phyloP scores from a whole-genome alignment of 768 basidiomycete genomes.

The Termitomyces sp. region DNA sequence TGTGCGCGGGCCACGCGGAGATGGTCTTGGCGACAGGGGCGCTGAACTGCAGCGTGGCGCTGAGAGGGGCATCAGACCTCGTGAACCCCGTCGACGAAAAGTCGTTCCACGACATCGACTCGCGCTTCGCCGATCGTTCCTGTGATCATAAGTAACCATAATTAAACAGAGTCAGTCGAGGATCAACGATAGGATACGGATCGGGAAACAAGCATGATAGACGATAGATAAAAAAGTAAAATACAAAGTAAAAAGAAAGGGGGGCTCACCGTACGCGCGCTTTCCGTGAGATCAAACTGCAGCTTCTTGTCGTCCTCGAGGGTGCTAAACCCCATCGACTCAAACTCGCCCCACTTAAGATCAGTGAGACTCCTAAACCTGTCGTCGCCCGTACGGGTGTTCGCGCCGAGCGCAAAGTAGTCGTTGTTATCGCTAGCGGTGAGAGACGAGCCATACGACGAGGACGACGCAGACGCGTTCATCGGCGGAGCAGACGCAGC shows the following conservation, averaged over 20 bases:
- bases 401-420: constrained; percentile 30
- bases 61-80: constrained; percentile 70
- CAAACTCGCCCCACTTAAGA: constrained; percentile 90
- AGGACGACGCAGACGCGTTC: constrained; percentile 31
- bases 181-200: neutral
- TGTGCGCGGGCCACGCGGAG: constrained; percentile 68
- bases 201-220: constrained; percentile 1
- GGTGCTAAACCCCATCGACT: constrained; percentile 72
- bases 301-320: constrained; percentile 64
- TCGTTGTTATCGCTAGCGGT: constrained; percentile 29
- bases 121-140: constrained; percentile 68
- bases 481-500: constrained; percentile 24
- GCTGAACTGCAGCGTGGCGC: constrained; percentile 79
- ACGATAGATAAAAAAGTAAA: neutral
- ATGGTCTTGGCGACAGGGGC: constrained; percentile 43
- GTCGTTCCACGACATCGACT: constrained; percentile 87
- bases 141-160: no score
- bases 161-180: no score
- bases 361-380: constrained; percentile 80
- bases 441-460: constrained; percentile 35
- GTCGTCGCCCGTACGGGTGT: constrained; percentile 48
- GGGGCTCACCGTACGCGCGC: constrained; percentile 56
- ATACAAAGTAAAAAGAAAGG: constrained; percentile 4
- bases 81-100: constrained; percentile 83
- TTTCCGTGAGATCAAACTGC: constrained; percentile 90